These are phyloP conservation scores for Amaranthus cruentus DNA, from an alignment of 148 eudicot genomes.

Conservation along the genomic window DNA sequence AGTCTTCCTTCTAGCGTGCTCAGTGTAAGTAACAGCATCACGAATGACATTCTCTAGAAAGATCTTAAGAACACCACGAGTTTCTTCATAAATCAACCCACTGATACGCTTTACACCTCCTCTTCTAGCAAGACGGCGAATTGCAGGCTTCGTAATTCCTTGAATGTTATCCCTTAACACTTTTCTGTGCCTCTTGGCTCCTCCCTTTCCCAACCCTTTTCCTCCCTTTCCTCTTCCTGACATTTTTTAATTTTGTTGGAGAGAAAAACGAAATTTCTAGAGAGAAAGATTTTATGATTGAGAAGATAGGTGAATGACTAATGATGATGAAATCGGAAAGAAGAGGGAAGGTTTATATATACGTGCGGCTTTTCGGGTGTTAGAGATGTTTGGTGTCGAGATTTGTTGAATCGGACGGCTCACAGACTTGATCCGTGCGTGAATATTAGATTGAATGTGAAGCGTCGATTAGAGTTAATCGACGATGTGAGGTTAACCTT, in stretches of 20 bases:
- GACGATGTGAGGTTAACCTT: neutral
- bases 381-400: neutral
- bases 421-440: conserved; percentile 16
- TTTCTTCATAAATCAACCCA: conserved; percentile 48
- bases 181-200: conserved; percentile 48
- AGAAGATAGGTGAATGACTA: neutral
- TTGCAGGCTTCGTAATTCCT: conserved; percentile 50
- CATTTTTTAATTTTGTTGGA: conserved; percentile 22
- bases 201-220: conserved; percentile 54
- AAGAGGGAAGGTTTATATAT: conserved; percentile 8
- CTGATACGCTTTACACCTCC: conserved; percentile 52
- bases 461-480: conserved; percentile 18
- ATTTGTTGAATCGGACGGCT: conserved; percentile 17
- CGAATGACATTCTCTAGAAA: conserved; percentile 50
- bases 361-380: conserved; percentile 15
- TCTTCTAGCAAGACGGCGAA: conserved; percentile 46
- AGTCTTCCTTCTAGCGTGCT: conserved; percentile 46
- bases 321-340: neutral
- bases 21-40: conserved; percentile 52
- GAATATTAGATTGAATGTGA: neutral
- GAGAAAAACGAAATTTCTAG: too few species aligned
- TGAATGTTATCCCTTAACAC: conserved; percentile 50
- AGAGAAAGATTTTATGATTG: neutral
- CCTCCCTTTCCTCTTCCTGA: conserved; percentile 61
- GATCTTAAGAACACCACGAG: conserved; percentile 52